A percentile compares a stretch with the other conserved stretches of the same genome.
Conservation (phyloP, 1,139 yeast genomes). For the Saccharomyces hybrid region DNA sequence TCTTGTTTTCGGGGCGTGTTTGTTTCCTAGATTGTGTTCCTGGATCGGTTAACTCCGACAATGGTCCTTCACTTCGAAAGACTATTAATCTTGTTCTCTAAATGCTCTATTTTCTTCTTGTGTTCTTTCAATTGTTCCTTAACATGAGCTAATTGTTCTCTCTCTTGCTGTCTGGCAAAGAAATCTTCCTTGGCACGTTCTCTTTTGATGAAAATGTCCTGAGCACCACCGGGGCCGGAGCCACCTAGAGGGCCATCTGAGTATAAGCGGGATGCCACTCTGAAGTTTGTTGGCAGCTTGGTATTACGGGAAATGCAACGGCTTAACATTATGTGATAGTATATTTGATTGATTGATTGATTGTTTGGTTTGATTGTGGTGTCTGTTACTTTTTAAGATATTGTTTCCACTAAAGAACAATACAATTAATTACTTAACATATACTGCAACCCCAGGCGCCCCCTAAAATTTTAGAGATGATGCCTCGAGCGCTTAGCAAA, state of each 20-base stretch:
- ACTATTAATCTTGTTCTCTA: constrained; percentile 31
- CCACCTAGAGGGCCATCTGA: constrained; percentile 46
- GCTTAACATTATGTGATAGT: constrained; percentile 10
- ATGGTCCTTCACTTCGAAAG: constrained; percentile 9
- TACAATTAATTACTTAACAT: neutral
- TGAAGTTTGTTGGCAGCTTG: constrained; percentile 10
- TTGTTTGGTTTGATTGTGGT: neutral
- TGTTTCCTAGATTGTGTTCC: neutral
- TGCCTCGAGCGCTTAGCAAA: neutral
- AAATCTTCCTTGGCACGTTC: constrained; percentile 65
- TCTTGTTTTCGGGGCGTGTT: neutral
- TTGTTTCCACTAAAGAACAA: neutral
- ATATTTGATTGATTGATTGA: constrained; percentile 10
- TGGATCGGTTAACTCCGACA: neutral
- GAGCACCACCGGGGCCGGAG: constrained; percentile 41
- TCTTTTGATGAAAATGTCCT: constrained; percentile 53
- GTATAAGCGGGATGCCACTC: constrained; percentile 37
- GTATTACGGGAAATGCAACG: constrained; percentile 25
- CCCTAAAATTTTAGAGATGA: neutral
- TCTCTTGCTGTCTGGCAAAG: constrained; percentile 54
- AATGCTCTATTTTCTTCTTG: constrained; percentile 35
- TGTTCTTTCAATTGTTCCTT: constrained; percentile 46
- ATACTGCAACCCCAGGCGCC: neutral
- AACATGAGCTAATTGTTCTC: constrained; percentile 50
- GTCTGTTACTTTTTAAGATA: neutral